A percentile compares a stretch with the other conserved stretches of the same genome.
phyloP scores from a whole-genome alignment of 228 moss, liverwort and hornwort species.

The Sphagnum magellanicum region DNA sequence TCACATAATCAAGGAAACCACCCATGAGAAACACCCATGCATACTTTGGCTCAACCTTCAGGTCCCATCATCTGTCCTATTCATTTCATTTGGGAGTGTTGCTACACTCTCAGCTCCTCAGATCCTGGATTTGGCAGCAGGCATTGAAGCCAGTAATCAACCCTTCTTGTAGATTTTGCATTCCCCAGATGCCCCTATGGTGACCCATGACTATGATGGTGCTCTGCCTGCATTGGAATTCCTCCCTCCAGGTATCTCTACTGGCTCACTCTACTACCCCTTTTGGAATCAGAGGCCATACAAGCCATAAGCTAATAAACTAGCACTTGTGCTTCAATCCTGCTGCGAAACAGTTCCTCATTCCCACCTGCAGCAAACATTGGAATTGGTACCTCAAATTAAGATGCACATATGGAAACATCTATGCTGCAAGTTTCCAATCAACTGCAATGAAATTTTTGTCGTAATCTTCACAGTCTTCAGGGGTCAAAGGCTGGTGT shows the following conservation, averaged over 20 bases:
- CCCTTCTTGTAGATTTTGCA: conserved; percentile 39
- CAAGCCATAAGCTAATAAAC: background rate
- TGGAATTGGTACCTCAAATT: too few species aligned
- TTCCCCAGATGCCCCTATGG: conserved; percentile 1
- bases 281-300: background rate
- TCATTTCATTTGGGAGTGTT: conserved; percentile 27
- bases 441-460: too few species aligned
- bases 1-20: background rate
- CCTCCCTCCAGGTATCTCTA: conserved; percentile 24
- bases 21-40: conserved; percentile 10
- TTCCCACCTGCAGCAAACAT: too few species aligned
- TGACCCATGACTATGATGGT: too few species aligned
- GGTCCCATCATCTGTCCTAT: conserved; percentile 25
- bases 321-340: too few species aligned
- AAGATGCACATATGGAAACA: too few species aligned
- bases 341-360: too few species aligned
- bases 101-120: background rate
- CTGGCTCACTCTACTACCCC: background rate
- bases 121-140: conserved; percentile 30
- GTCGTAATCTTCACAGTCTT: too few species aligned
- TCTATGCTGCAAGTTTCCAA: too few species aligned
- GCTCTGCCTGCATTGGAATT: conserved; percentile 5
- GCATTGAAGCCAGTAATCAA: conserved; percentile 36
- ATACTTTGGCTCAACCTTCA: conserved; percentile 34
- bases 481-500: too few species aligned